These are phyloP conservation scores for Hansenula sp. DNA, from an alignment of 1,139 yeast genomes.

Conservation along the genomic window DNA sequence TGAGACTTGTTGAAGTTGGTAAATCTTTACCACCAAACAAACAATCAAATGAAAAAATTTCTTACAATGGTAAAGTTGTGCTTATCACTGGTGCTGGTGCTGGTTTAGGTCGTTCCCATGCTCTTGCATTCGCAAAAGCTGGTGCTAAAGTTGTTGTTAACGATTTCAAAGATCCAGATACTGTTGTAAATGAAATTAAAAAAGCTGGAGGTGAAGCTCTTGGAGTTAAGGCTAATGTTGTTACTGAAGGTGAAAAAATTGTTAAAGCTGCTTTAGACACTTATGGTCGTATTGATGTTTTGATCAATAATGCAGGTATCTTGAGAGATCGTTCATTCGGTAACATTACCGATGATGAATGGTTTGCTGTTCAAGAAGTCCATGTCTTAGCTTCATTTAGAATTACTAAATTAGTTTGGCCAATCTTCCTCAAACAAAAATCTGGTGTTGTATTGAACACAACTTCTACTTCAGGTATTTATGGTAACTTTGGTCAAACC, in stretches of 20 bases:
- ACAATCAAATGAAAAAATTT: slow-evolving; percentile 48
- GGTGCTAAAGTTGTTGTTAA: slow-evolving; percentile 97
- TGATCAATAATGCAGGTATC: slow-evolving; percentile 93
- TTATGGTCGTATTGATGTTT: slow-evolving; percentile 82
- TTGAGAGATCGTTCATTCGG: slow-evolving; percentile 85
- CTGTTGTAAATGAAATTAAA: slow-evolving; percentile 76
- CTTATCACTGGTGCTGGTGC: slow-evolving; percentile 95
- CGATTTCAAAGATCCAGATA: slow-evolving; percentile 74
- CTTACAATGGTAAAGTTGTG: slow-evolving; percentile 80
- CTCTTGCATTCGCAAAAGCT: slow-evolving; percentile 75
- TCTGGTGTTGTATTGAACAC: slow-evolving; percentile 84
- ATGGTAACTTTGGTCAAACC: slow-evolving; percentile 97
- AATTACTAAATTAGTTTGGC: slow-evolving; percentile 92
- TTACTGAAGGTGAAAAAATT: slow-evolving; percentile 69
- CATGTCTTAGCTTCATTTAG: slow-evolving; percentile 82
- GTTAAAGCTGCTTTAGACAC: slow-evolving; percentile 72
- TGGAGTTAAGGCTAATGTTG: slow-evolving; percentile 79
- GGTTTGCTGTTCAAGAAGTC: slow-evolving; percentile 78
- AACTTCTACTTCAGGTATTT: slow-evolving; percentile 92
- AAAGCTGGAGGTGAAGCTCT: slow-evolving; percentile 78
- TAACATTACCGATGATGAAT: slow-evolving; percentile 79
- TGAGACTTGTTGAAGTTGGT: slow-evolving; percentile 49
- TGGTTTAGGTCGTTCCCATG: slow-evolving; percentile 92
- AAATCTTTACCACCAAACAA: slow-evolving; percentile 44
- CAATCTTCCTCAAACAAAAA: slow-evolving; percentile 71